These are phyloP conservation scores for Combretum micranthum DNA, from an alignment of 345 rosid genomes.

Conservation along the genomic window DNA sequence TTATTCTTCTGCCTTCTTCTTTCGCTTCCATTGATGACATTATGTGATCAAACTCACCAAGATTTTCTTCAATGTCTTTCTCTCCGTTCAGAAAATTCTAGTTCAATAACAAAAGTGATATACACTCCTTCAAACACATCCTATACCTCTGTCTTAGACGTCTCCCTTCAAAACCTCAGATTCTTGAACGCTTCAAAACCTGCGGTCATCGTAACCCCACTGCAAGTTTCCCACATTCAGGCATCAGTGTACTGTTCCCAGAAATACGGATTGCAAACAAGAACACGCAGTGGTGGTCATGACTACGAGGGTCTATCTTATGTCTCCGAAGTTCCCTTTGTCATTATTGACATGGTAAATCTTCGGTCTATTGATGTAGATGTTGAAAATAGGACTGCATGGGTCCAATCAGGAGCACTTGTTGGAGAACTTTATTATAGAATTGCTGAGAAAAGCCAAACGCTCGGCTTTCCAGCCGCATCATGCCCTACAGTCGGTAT, in stretches of 20 bases:
- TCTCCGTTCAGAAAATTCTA: not conserved
- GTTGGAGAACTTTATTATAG: constrained; percentile 46
- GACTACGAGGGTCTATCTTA: constrained; percentile 55
- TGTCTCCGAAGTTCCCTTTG: constrained; percentile 29
- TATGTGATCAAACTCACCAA: not conserved
- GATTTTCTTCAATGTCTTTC: constrained; percentile 16
- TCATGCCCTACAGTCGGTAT: constrained; percentile 36
- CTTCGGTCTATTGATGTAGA: constrained; percentile 38
- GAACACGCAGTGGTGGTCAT: constrained; percentile 50
- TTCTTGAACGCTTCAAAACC: constrained; percentile 22
- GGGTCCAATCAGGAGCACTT: constrained; percentile 54
- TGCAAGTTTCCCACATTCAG: constrained; percentile 29
- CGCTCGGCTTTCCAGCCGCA: constrained; percentile 45
- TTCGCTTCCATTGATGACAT: no score
- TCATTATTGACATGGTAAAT: constrained; percentile 35
- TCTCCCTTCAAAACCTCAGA: constrained; percentile 6
- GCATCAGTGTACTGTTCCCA: constrained; percentile 39
- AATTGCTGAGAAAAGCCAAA: constrained; percentile 30
- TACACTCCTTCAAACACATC: constrained; percentile 10
- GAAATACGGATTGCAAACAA: constrained; percentile 20
- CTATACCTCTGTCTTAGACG: constrained; percentile 4
- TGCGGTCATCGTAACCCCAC: constrained; percentile 24
- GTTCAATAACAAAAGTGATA: constrained; percentile 8
- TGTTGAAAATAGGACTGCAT: constrained; percentile 29
- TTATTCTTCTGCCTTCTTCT: no score